Percentiles rank a stretch among this genome's conserved stretches.
These are phyloP conservation scores for Saccharomyces eubayanus DNA, from an alignment of 805 yeast species.

Conservation along the genomic window DNA sequence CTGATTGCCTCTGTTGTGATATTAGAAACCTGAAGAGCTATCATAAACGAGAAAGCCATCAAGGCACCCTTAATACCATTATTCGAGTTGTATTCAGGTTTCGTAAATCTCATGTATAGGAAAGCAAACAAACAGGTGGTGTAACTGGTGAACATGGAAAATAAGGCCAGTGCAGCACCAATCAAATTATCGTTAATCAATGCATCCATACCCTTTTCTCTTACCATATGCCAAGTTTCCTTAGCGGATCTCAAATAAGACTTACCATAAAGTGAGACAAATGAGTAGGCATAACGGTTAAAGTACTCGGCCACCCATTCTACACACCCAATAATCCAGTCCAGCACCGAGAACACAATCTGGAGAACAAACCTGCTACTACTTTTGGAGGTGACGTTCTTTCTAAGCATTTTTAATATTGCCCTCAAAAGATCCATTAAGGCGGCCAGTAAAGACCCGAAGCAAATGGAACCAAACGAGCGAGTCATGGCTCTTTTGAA, in stretches of 20 bases:
- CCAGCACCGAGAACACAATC: constrained; percentile 44
- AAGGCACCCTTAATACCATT: constrained; percentile 65
- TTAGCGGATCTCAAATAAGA: constrained; percentile 66
- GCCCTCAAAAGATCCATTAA: constrained; percentile 60
- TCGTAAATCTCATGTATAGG: constrained; percentile 57
- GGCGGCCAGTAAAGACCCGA: constrained; percentile 70
- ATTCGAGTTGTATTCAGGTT: constrained; percentile 51
- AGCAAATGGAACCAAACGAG: constrained; percentile 84
- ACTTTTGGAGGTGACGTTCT: constrained; percentile 35
- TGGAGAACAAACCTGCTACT: constrained; percentile 46
- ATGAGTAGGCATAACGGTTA: constrained; percentile 84
- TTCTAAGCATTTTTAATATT: constrained; percentile 43
- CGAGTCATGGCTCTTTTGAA: constrained; percentile 72
- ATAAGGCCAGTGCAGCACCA: constrained; percentile 70
- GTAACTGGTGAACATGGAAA: constrained; percentile 62
- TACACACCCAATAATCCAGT: constrained; percentile 52
- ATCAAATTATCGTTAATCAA: constrained; percentile 77
- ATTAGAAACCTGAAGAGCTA: constrained; percentile 68
- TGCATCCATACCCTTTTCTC: constrained; percentile 76
- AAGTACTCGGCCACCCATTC: constrained; percentile 81
- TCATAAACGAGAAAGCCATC: constrained; percentile 62
- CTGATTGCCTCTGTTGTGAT: constrained; percentile 66
- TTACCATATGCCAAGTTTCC: constrained; percentile 71
- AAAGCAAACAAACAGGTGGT: constrained; percentile 55
- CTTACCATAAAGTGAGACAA: constrained; percentile 79